These are phyloP conservation scores for Populus ilicifolia DNA, from an alignment of 345 rosid species.

Conservation along the genomic window DNA sequence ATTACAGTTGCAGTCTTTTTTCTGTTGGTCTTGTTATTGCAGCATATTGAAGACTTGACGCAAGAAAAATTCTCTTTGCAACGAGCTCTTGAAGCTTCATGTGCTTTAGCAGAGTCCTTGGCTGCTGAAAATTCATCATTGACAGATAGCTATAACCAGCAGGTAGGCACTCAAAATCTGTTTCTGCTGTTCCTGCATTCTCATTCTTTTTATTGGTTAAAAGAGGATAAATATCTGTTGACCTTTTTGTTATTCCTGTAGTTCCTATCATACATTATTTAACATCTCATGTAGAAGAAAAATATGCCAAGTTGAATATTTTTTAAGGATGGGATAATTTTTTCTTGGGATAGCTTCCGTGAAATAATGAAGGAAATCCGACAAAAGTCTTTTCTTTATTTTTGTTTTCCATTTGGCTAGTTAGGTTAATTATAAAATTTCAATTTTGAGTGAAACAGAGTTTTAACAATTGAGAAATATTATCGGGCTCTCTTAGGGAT, in stretches of 20 bases:
- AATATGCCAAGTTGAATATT: background rate
- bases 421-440: background rate
- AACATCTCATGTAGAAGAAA: background rate
- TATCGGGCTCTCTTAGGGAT: background rate
- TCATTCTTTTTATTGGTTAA: background rate
- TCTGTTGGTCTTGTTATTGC: slow-evolving; percentile 21
- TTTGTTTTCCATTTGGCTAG: background rate
- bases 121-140: slow-evolving; percentile 94
- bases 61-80: slow-evolving; percentile 92
- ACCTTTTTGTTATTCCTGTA: background rate
- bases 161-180: slow-evolving; percentile 43
- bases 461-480: background rate
- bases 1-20: background rate
- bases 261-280: background rate
- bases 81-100: slow-evolving; percentile 96
- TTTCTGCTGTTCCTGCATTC: background rate
- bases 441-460: background rate
- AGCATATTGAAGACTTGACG: slow-evolving; percentile 98
- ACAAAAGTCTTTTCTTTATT: background rate
- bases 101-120: slow-evolving; percentile 81
- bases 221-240: background rate
- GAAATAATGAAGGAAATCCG: background rate
- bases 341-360: background rate
- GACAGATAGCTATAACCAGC: slow-evolving; percentile 89
- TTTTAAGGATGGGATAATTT: background rate